These are phyloP conservation scores for Polytolypa hystricis DNA, from an alignment of 2,329 filamentous ascomycete species.

Conservation along the genomic window DNA sequence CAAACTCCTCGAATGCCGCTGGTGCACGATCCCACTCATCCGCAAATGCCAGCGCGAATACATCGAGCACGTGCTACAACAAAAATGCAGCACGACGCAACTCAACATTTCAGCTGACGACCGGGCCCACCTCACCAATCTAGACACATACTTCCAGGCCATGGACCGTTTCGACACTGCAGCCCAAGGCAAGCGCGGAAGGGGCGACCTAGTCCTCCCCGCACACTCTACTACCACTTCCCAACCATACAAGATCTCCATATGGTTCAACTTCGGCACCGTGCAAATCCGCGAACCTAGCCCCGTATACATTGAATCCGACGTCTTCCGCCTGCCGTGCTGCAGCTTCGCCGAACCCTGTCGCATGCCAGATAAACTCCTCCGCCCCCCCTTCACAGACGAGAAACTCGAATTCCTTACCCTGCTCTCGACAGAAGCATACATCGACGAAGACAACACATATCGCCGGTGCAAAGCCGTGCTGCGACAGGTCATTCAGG, in stretches of 20 bases:
- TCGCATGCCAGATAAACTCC: constrained; percentile 29
- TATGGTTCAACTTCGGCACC: constrained; percentile 30
- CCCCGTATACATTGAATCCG: constrained; percentile 20
- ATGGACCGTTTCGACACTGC: constrained; percentile 16
- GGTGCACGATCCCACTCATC: constrained; percentile 30
- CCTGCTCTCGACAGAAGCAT: constrained; percentile 25
- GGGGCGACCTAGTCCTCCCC: constrained; percentile 22
- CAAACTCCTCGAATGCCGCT: constrained; percentile 27
- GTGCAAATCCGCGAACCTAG: constrained; percentile 22
- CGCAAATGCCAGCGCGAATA: constrained; percentile 31
- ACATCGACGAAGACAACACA: constrained; percentile 25
- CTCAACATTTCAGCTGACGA: constrained; percentile 20
- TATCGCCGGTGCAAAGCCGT: constrained; percentile 21
- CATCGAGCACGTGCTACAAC: constrained; percentile 23
- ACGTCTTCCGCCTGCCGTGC: constrained; percentile 26
- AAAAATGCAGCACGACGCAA: constrained; percentile 17
- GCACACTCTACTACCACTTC: constrained; percentile 10
- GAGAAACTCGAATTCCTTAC: constrained; percentile 29
- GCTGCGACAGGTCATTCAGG: constrained; percentile 24
- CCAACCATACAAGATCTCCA: constrained; percentile 19
- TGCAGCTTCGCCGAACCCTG: constrained; percentile 16
- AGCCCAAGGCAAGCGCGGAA: constrained; percentile 16
- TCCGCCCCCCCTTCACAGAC: constrained; percentile 28
- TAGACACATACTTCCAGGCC: constrained; percentile 17
- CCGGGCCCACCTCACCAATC: constrained; percentile 13